Base-by-base conservation (phyloP, 2,329 filamentous ascomycete genomes). In the Phyllosticta ampelicida region DNA sequence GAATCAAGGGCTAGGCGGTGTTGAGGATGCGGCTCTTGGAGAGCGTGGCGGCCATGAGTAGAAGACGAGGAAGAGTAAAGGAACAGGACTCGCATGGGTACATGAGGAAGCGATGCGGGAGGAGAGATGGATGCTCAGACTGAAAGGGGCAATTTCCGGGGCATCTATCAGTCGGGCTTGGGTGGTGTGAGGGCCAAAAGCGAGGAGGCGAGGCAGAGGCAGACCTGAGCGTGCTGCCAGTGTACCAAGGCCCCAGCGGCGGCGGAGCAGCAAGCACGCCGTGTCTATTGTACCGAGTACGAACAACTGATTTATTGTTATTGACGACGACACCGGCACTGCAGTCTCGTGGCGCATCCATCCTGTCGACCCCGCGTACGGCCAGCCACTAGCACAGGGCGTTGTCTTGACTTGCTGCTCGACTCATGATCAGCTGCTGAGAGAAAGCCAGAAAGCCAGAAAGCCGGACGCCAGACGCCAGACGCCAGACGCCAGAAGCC, bases 151-250 rank as follows among this genome's bases (percentile, higher is more conserved):
- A 53, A 51, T 58, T 44, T 51, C 50, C 55, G 44, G 51, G 55
- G 36, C 26, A 44, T 44, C 55, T 16, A 23, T 44, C 30, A 51
- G 50, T 57, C 55, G 53, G 55, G 29, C 23, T 18, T 51, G 36
- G 55, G 55, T 58, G 55, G 55, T 58, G 55, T 58, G 55, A 58
- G 53, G 51, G 55, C n/a, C n/a, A n/a, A n/a, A n/a, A n/a, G n/a
- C n/a, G n/a, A n/a, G n/a, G n/a, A n/a, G n/a, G n/a, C n/a, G n/a
- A n/a, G n/a, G n/a, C n/a, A n/a, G n/a, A n/a, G n/a, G n/a, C n/a
- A n/a, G n/a, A n/a, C n/a, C n/a, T n/a, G n/a, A n/a, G n/a, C n/a
- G n/a, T n/a, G n/a, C n/a, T n/a, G n/a, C n/a, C n/a, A n/a, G n/a
- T n/a, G n/a, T n/a, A n/a, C n/a, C n/a, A n/a, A n/a, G n/a, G n/a